Conservation (phyloP, 495 filamentous ascomycete species). For the Letharia columbiana region DNA sequence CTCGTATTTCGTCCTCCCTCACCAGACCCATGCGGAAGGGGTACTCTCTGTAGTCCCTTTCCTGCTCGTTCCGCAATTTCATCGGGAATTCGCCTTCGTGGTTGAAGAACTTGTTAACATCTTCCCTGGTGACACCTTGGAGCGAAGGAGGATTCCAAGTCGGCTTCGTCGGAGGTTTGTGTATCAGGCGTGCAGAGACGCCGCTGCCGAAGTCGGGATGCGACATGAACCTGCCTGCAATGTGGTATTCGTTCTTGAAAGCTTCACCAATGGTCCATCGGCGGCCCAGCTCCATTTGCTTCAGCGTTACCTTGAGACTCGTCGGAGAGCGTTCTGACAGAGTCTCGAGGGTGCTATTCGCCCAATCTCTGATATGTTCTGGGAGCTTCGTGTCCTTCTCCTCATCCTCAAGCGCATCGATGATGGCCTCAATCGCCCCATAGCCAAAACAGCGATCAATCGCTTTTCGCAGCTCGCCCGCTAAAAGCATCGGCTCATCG, state of each 20-base stretch:
- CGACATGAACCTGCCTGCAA: conserved; percentile 76
- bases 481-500: conserved; percentile 54
- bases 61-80: conserved; percentile 38
- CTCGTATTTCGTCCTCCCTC: conserved; percentile 58
- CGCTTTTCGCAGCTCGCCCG: conserved; percentile 56
- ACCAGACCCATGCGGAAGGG: conserved; percentile 66
- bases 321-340: conserved; percentile 72
- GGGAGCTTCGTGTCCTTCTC: conserved; percentile 22
- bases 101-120: conserved; percentile 55
- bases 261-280: conserved; percentile 72
- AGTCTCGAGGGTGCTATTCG: conserved; percentile 59
- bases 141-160: conserved; percentile 66
- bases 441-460: conserved; percentile 78
- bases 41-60: conserved; percentile 53
- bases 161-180: conserved; percentile 50
- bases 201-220: conserved; percentile 83
- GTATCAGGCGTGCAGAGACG: conserved; percentile 65
- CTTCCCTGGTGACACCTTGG: conserved; percentile 45
- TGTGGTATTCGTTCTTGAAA: conserved; percentile 71
- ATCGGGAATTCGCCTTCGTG: conserved; percentile 38
- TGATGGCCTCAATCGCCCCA: conserved; percentile 58
- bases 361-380: conserved; percentile 52
- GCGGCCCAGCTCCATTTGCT: conserved; percentile 65
- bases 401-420: conserved; percentile 56
- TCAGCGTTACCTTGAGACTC: conserved; percentile 70